Evolutionary conservation across 129 eudicot species (phyloP).

Genomic region (Escallonia herrerae): DNA sequence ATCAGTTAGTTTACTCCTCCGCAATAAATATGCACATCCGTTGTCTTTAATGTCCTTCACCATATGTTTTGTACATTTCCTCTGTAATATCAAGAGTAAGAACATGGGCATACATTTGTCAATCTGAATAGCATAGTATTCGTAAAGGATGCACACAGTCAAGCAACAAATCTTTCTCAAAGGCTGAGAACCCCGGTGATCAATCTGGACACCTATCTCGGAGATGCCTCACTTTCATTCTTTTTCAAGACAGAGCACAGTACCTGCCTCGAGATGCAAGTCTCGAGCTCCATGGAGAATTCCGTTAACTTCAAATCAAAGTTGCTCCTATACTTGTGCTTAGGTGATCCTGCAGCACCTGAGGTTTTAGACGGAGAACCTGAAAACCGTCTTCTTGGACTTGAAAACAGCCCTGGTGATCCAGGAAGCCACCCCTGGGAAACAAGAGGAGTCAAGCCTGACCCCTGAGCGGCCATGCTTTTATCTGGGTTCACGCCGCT

Average conservation of each 20-base stretch:
- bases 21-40: neutral
- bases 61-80: neutral
- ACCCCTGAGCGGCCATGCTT: neutral
- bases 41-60: neutral
- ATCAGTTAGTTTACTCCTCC: neutral
- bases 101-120: neutral
- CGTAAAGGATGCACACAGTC: constrained; percentile 11
- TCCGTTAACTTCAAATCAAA: constrained; percentile 78
- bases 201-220: constrained; percentile 31
- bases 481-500: constrained; percentile 40
- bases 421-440: constrained; percentile 22
- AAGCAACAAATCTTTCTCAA: constrained; percentile 40
- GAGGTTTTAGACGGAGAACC: constrained; percentile 41
- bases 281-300: constrained; percentile 85
- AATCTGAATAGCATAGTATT: neutral
- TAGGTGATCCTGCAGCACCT: constrained; percentile 29
- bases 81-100: neutral
- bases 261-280: constrained; percentile 79
- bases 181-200: constrained; percentile 34
- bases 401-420: constrained; percentile 48
- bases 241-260: constrained; percentile 62
- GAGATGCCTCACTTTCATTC: constrained; percentile 47
- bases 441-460: constrained; percentile 36
- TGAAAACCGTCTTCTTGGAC: constrained; percentile 87
- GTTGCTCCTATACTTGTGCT: constrained; percentile 54